phyloP scores from a whole-genome alignment of 2,329 filamentous ascomycete species.

The Incumbomyces delicatus region DNA sequence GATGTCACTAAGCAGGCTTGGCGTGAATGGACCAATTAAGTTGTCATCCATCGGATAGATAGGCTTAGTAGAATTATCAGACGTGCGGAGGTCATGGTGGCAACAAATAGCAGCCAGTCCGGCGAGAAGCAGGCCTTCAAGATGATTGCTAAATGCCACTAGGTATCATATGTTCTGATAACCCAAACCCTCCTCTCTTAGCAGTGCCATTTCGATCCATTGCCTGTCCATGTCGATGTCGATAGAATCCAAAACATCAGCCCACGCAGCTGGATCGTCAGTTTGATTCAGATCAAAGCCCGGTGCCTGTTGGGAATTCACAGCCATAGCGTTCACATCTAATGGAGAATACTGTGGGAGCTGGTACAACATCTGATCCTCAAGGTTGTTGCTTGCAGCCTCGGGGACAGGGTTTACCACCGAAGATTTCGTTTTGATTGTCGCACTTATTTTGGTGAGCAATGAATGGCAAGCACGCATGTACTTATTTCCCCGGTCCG shows the following conservation, averaged over 20 bases:
- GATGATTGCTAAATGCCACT: no score
- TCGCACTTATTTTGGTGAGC: constrained; percentile 5
- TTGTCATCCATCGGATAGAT: no score
- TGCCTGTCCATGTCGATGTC: constrained; percentile 30
- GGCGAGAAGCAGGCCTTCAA: no score
- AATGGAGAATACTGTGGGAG: background rate
- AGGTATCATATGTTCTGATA: no score
- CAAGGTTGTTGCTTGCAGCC: background rate
- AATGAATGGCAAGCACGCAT: constrained; percentile 7
- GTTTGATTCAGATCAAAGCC: background rate
- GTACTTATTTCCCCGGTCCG: constrained; percentile 26
- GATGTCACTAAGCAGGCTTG: no score
- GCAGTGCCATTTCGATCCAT: constrained; percentile 6
- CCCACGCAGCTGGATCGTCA: constrained; percentile 18
- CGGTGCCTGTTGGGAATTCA: background rate
- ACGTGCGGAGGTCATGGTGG: no score
- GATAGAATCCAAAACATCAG: constrained; percentile 10
- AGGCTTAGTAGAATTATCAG: no score
- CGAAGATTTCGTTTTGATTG: constrained; percentile 3
- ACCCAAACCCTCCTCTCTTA: background rate
- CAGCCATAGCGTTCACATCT: background rate
- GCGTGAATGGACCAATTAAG: no score
- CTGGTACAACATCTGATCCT: background rate
- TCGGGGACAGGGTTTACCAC: background rate
- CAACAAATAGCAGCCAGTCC: no score